phyloP scores from a whole-genome alignment of 495 filamentous ascomycete genomes.

The Terfezia claveryi region DNA sequence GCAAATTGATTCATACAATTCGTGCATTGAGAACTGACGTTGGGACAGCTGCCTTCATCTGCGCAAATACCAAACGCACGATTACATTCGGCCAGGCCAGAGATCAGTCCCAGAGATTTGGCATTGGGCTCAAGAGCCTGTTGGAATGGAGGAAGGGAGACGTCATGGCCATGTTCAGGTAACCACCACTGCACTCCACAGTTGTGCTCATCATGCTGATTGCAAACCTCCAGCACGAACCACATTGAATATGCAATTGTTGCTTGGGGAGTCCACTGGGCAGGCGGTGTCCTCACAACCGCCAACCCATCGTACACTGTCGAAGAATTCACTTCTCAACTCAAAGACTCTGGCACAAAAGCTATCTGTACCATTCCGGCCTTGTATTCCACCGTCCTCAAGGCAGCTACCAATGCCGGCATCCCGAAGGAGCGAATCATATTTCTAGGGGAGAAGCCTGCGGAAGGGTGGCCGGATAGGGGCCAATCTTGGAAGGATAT shows the following conservation, averaged over 20 bases:
- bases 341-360: slow-evolving; percentile 59
- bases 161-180: slow-evolving; percentile 39
- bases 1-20: neutral
- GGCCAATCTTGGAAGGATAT: slow-evolving; percentile 42
- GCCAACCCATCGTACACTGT: slow-evolving; percentile 77
- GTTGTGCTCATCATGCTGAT: too few relatives aligned
- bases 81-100: slow-evolving; percentile 55
- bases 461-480: slow-evolving; percentile 20
- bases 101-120: slow-evolving; percentile 47
- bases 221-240: slow-evolving; percentile 35
- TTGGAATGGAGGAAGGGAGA: slow-evolving; percentile 70
- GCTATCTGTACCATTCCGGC: slow-evolving; percentile 50
- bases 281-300: slow-evolving; percentile 57
- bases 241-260: slow-evolving; percentile 48
- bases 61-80: slow-evolving; percentile 46
- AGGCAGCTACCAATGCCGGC: slow-evolving; percentile 46
- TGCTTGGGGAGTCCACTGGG: slow-evolving; percentile 64
- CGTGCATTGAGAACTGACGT: slow-evolving; percentile 3
- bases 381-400: slow-evolving; percentile 35
- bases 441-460: slow-evolving; percentile 52
- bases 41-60: slow-evolving; percentile 49
- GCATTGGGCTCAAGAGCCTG: slow-evolving; percentile 44
- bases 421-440: slow-evolving; percentile 47
- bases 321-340: slow-evolving; percentile 72
- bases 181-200: slow-evolving; percentile 4